Conservation (phyloP, 805 yeast species). For the Nakazawaea wyomingensis region DNA sequence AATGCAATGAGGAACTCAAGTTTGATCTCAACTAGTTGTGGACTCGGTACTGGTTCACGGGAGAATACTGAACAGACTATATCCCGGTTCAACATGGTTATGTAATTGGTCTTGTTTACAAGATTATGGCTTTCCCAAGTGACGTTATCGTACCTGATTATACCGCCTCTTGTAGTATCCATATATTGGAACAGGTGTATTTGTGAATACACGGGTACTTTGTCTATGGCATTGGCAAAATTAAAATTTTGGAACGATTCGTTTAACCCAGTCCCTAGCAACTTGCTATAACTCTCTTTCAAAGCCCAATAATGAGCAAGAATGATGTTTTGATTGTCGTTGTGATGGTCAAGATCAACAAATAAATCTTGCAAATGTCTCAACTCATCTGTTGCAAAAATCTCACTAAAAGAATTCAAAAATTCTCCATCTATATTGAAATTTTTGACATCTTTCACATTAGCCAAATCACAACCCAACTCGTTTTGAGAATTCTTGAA, state of each 20-base stretch:
- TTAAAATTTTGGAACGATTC: conserved; percentile 9
- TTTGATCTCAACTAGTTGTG: neutral
- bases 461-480: conserved; percentile 46
- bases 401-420: conserved; percentile 30
- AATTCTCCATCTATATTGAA: conserved; percentile 27
- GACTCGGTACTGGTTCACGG: neutral
- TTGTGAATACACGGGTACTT: neutral
- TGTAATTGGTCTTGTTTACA: neutral
- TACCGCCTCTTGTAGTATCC: neutral
- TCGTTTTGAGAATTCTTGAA: conserved; percentile 19
- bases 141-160: neutral
- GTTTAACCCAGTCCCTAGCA: conserved; percentile 9
- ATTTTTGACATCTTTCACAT: conserved; percentile 23
- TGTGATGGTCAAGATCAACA: too few relatives aligned
- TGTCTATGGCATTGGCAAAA: neutral
- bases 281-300: conserved; percentile 72
- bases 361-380: conserved; percentile 20
- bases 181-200: too few relatives aligned
- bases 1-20: neutral
- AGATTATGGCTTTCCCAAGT: neutral
- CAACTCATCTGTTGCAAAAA: conserved; percentile 24
- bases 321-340: conserved; percentile 21
- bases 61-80: conserved; percentile 5
- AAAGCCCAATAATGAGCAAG: conserved; percentile 72
- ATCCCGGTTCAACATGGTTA: conserved; percentile 1